Conservation (phyloP, 257 asterid species). For the Catharanthus roseus region DNA sequence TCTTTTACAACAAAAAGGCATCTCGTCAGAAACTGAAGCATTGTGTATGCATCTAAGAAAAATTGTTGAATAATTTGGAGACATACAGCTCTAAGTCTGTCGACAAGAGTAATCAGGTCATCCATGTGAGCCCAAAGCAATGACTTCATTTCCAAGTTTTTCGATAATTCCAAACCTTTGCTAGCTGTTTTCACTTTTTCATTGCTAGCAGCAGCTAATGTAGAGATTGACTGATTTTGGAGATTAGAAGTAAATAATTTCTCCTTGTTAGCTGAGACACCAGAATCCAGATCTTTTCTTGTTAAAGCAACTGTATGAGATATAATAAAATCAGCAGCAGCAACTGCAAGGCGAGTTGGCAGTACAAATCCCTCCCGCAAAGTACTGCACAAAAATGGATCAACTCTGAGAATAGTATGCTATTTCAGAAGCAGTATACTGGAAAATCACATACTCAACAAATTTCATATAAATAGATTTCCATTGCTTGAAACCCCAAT, state of each 20-base stretch:
- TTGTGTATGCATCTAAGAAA: not conserved
- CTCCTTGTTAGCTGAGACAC: constrained; percentile 35
- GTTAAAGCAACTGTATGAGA: constrained; percentile 71
- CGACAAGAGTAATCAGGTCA: constrained; percentile 55
- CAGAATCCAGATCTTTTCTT: constrained; percentile 35
- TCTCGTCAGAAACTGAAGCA: not conserved
- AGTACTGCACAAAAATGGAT: constrained; percentile 44
- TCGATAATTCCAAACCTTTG: constrained; percentile 33
- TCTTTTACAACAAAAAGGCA: not conserved
- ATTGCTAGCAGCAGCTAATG: constrained; percentile 27
- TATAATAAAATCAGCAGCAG: constrained; percentile 79
- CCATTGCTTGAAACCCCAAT: not conserved
- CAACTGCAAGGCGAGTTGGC: constrained; percentile 90
- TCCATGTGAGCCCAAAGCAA: constrained; percentile 71
- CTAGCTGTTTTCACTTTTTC: constrained; percentile 29
- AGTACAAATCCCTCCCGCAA: constrained; percentile 77
- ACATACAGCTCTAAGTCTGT: constrained; percentile 70
- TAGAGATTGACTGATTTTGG: constrained; percentile 30
- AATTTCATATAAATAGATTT: not conserved
- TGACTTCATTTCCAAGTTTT: constrained; percentile 49
- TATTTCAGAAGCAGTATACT: not conserved
- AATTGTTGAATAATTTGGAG: constrained; percentile 18
- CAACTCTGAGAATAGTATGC: constrained; percentile 15
- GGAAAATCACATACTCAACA: not conserved
- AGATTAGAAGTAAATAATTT: constrained; percentile 32